A percentile compares a stretch with the other conserved stretches of the same genome.
Evolutionary conservation across 495 filamentous ascomycete genomes (phyloP).

Genomic region (Penicillium manginii): DNA sequence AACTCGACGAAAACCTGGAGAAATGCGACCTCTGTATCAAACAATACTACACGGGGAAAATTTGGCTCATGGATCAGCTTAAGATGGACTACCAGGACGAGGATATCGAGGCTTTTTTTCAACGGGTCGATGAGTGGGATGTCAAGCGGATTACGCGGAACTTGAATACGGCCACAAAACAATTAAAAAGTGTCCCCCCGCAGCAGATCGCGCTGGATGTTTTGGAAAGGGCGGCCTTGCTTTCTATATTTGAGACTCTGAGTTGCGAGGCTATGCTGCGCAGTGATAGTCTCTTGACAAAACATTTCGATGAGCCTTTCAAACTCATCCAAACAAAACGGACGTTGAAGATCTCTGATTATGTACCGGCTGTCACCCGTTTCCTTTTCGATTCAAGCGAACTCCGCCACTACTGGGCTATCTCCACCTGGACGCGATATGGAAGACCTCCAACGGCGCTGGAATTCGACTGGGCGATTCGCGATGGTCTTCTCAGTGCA

Average conservation of each 20-base stretch:
- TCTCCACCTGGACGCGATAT: constrained; percentile 65
- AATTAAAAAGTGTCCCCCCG: constrained; percentile 52
- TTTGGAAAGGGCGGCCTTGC: constrained; percentile 53
- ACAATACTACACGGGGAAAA: constrained; percentile 76
- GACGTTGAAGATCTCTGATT: constrained; percentile 67
- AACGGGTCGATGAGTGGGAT: constrained; percentile 60
- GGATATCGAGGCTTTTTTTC: constrained; percentile 58
- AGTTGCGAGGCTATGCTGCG: constrained; percentile 64
- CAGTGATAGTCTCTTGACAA: constrained; percentile 52
- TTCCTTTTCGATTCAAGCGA: constrained; percentile 76
- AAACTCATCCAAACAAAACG: constrained; percentile 72
- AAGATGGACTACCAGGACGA: constrained; percentile 64
- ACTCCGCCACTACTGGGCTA: constrained; percentile 67
- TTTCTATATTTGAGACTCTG: constrained; percentile 66
- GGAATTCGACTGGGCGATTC: constrained; percentile 84
- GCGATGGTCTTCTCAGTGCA: constrained; percentile 59
- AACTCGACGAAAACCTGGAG: constrained; percentile 58
- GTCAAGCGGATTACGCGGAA: constrained; percentile 64
- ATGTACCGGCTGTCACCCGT: constrained; percentile 74
- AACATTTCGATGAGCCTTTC: constrained; percentile 78
- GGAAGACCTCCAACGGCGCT: constrained; percentile 57
- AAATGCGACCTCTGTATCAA: constrained; percentile 80
- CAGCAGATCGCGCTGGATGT: constrained; percentile 51
- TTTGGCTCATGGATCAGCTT: constrained; percentile 63
- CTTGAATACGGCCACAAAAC: constrained; percentile 49